Conservation (phyloP, 768 basidiomycete species). For the Russula brevipes region DNA sequence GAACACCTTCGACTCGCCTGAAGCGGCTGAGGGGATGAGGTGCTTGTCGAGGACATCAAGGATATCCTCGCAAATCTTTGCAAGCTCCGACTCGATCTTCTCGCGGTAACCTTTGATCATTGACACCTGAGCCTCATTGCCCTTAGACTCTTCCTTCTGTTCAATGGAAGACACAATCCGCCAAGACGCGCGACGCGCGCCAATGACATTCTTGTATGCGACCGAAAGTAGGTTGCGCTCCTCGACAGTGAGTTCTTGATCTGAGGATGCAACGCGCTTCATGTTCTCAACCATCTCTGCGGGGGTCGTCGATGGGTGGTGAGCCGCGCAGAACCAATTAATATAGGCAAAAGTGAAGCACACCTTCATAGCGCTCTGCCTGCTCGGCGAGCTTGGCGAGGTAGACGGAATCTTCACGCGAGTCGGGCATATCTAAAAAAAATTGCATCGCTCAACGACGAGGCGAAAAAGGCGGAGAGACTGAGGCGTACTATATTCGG, state of each 20-base stretch:
- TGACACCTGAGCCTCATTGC: slow-evolving; percentile 89
- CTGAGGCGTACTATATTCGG: slow-evolving; percentile 16
- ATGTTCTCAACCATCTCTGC: slow-evolving; percentile 98
- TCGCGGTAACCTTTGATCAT: slow-evolving; percentile 99
- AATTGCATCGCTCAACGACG: slow-evolving; percentile 6
- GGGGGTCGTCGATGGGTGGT: slow-evolving; percentile 17
- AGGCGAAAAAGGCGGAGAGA: background rate
- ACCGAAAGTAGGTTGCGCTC: slow-evolving; percentile 88
- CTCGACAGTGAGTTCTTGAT: slow-evolving; percentile 97
- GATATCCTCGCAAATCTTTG: slow-evolving; percentile 98
- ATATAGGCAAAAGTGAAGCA: slow-evolving; percentile 24
- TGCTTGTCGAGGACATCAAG: slow-evolving; percentile 96
- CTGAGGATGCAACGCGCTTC: slow-evolving; percentile 96
- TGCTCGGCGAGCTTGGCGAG: slow-evolving; percentile 99
- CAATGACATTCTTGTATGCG: slow-evolving; percentile 99
- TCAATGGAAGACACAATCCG: slow-evolving; percentile 97
- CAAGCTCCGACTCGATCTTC: slow-evolving; percentile 95
- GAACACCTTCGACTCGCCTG: slow-evolving; percentile 97
- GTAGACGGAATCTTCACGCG: slow-evolving; percentile 97
- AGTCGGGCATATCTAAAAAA: slow-evolving; percentile 63
- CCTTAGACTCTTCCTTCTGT: slow-evolving; percentile 99
- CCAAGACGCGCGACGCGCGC: slow-evolving; percentile 97
- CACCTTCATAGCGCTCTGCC: slow-evolving; percentile 98
- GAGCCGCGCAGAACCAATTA: slow-evolving; percentile 16
- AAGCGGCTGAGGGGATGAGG: slow-evolving; percentile 93